These are phyloP conservation scores for Leccinum truebloodii DNA, from an alignment of 768 basidiomycete species.

Conservation along the genomic window DNA sequence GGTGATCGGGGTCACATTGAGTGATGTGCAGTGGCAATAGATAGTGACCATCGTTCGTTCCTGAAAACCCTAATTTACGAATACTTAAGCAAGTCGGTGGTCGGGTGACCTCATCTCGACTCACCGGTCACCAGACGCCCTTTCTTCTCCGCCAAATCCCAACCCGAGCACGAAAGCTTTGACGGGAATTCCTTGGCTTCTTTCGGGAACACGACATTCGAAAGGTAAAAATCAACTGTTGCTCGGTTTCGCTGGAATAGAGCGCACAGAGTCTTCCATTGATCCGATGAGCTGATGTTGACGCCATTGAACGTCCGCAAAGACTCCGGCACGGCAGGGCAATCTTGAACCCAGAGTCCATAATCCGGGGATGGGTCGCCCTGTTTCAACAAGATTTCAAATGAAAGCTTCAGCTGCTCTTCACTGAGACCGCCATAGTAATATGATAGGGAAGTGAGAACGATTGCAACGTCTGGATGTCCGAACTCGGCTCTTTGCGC, in stretches of 20 bases:
- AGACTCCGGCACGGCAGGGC: conserved; percentile 25
- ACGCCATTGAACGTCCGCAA: conserved; percentile 40
- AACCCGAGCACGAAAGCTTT: conserved; percentile 50
- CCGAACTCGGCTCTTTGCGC: conserved; percentile 34
- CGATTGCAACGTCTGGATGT: conserved; percentile 36
- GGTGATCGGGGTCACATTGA: conserved; percentile 32
- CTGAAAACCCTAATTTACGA: conserved; percentile 41
- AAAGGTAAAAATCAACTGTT: conserved; percentile 50
- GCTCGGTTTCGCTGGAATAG: conserved; percentile 40
- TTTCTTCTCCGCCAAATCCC: conserved; percentile 51
- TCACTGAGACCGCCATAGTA: conserved; percentile 23
- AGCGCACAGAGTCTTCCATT: conserved; percentile 34
- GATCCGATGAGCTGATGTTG: conserved; percentile 42
- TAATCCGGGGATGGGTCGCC: conserved; percentile 47
- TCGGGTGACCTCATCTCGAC: background rate
- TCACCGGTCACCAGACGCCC: conserved; percentile 11
- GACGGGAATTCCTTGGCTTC: conserved; percentile 48
- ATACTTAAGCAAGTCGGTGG: too few species aligned
- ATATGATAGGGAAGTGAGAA: conserved; percentile 35
- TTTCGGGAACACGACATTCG: conserved; percentile 49
- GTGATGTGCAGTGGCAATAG: conserved; percentile 19
- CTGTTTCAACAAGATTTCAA: conserved; percentile 32
- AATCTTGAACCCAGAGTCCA: conserved; percentile 36
- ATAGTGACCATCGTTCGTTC: conserved; percentile 52
- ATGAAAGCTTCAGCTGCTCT: conserved; percentile 1